Evolutionary conservation across 2,329 filamentous ascomycete species (phyloP).

Genomic region (Fusarium nygamai): DNA sequence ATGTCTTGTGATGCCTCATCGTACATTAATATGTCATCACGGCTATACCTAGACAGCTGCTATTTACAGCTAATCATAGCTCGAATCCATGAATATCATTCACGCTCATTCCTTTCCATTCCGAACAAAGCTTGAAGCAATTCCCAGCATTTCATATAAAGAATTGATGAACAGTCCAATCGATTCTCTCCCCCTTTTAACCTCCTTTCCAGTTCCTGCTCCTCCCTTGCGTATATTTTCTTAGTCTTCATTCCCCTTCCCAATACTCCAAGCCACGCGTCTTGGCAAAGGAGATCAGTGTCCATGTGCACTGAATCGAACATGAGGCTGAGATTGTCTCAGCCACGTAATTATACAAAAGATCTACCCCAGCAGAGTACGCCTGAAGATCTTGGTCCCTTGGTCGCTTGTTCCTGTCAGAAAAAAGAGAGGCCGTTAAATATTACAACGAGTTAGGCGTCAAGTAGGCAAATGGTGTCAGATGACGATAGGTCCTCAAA

Average conservation of each 20-base stretch:
- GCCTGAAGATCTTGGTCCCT: constrained; percentile 1
- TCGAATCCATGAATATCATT: constrained; percentile 9
- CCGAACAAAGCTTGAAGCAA: constrained; percentile 2
- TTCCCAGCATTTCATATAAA: not conserved
- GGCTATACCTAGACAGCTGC: not conserved
- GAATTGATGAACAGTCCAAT: not conserved
- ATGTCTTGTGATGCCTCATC: constrained; percentile 1
- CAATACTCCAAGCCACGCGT: not conserved
- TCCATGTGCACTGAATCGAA: constrained; percentile 4
- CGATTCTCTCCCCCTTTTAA: not conserved
- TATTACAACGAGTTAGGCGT: constrained; percentile 36
- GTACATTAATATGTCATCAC: constrained; percentile 11
- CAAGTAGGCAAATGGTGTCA: constrained; percentile 27
- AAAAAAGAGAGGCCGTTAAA: constrained; percentile 29
- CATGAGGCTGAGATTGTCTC: constrained; percentile 24
- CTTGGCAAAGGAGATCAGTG: constrained; percentile 8
- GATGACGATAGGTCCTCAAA: constrained; percentile 8
- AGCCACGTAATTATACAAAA: constrained; percentile 30
- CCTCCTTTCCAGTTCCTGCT: not conserved
- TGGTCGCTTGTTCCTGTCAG: not conserved
- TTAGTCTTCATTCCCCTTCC: not conserved
- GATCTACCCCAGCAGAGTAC: constrained; percentile 1
- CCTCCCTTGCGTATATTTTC: constrained; percentile 18
- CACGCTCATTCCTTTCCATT: constrained; percentile 10
- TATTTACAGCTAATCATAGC: constrained; percentile 8